phyloP scores from a whole-genome alignment of 495 filamentous ascomycete genomes.

The Jackrogersella multiformis region DNA sequence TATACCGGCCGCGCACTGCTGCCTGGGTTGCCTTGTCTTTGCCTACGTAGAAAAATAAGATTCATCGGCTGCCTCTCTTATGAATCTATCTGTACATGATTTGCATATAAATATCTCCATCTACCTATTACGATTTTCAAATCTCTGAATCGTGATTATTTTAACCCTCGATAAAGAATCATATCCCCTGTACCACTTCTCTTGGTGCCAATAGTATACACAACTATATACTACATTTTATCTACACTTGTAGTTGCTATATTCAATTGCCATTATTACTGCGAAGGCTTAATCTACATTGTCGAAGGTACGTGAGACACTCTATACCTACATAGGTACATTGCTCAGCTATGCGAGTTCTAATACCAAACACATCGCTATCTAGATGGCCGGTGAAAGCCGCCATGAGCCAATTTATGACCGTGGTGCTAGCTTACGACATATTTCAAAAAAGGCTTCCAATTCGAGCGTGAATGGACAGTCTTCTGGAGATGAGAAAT shows the following conservation, averaged over 20 bases:
- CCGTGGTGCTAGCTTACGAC: slow-evolving; percentile 2
- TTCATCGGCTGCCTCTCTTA: neutral
- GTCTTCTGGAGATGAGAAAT: neutral
- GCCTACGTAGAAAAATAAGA: neutral
- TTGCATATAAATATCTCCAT: neutral
- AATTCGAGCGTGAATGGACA: neutral
- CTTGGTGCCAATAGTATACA: no score
- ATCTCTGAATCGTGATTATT: no score
- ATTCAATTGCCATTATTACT: no score
- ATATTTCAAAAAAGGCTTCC: neutral
- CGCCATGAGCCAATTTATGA: neutral
- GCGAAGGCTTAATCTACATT: no score
- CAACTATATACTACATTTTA: no score
- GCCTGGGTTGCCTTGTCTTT: neutral
- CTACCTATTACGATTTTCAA: neutral
- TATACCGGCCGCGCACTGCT: neutral
- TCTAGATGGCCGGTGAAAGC: neutral
- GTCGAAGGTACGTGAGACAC: no score
- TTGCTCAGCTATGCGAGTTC: no score
- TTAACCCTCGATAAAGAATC: no score
- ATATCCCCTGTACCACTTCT: no score
- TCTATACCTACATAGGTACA: no score
- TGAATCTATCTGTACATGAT: neutral
- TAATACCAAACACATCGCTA: no score
- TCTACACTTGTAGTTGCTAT: no score